These are phyloP conservation scores for Globisporangium lucens DNA, from an alignment of 352 stramenopile species.

Conservation along the genomic window DNA sequence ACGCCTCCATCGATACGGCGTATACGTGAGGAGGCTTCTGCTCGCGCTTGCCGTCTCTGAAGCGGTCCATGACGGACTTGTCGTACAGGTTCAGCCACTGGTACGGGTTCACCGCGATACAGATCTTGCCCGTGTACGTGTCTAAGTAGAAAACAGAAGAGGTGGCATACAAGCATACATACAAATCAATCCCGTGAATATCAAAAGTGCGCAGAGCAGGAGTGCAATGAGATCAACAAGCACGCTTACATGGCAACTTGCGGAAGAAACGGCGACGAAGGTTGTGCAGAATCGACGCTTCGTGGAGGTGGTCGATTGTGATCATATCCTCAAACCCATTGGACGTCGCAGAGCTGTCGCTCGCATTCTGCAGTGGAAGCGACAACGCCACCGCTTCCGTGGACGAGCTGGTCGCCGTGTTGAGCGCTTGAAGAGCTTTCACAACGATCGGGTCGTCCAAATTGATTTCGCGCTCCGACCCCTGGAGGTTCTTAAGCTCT, in stretches of 20 bases:
- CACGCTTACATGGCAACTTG: conserved; percentile 62
- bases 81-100: conserved; percentile 86
- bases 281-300: conserved; percentile 87
- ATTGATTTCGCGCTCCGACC: conserved; percentile 48
- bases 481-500: conserved; percentile 53
- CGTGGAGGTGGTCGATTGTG: conserved; percentile 82
- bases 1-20: conserved; percentile 84
- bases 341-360: conserved; percentile 29
- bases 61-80: conserved; percentile 61
- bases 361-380: conserved; percentile 72
- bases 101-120: conserved; percentile 88
- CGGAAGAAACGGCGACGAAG: conserved; percentile 72
- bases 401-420: conserved; percentile 36
- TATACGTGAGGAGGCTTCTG: conserved; percentile 83
- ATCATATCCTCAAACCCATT: conserved; percentile 87
- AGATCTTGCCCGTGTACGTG: conserved; percentile 87
- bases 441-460: conserved; percentile 49
- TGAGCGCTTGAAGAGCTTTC: conserved; percentile 60
- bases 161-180: conserved; percentile 4
- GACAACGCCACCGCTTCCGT: conserved; percentile 22
- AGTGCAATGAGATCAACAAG: neutral
- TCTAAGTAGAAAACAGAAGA: conserved; percentile 27
- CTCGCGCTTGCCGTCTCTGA: conserved; percentile 70
- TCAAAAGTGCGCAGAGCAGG: neutral
- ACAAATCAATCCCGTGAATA: conserved; percentile 11